These are phyloP conservation scores for Torulaspora maleeae DNA, from an alignment of 805 yeast genomes.

Conservation along the genomic window DNA sequence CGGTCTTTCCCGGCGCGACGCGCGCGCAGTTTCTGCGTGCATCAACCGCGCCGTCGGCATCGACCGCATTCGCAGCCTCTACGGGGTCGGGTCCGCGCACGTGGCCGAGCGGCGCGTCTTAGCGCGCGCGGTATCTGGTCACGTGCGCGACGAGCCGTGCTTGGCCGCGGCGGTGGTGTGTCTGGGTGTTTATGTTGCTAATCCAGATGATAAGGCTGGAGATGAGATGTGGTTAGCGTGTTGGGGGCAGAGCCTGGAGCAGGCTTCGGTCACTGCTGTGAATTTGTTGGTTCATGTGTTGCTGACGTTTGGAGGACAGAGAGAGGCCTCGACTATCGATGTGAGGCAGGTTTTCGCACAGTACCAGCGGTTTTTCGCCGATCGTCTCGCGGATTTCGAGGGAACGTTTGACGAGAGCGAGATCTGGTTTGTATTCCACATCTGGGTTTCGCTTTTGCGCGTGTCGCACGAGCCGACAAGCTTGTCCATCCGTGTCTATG, in stretches of 20 bases:
- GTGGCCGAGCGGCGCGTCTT: neutral
- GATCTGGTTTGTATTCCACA: constrained; percentile 15
- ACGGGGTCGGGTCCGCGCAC: neutral
- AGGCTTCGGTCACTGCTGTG: constrained; percentile 4
- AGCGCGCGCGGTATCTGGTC: neutral
- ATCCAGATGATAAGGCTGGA: constrained; percentile 1
- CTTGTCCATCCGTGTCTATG: neutral
- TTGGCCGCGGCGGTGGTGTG: constrained; percentile 4
- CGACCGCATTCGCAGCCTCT: neutral
- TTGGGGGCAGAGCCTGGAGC: constrained; percentile 9
- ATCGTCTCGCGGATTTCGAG: neutral
- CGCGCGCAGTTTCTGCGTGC: neutral
- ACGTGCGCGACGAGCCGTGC: neutral
- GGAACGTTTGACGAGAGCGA: constrained; percentile 3
- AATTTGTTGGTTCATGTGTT: constrained; percentile 3
- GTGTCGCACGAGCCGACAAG: constrained; percentile 1
- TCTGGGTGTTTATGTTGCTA: constrained; percentile 2
- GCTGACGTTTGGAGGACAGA: constrained; percentile 1
- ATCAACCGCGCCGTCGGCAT: neutral
- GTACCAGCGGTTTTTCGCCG: constrained; percentile 13
- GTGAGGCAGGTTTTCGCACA: constrained; percentile 7
- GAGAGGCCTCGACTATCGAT: neutral
- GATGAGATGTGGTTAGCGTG: constrained; percentile 11
- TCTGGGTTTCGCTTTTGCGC: constrained; percentile 15
- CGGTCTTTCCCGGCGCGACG: constrained; percentile 1